These are phyloP conservation scores for Penicillium ochrochloron DNA, from an alignment of 495 filamentous ascomycete genomes.

Conservation along the genomic window DNA sequence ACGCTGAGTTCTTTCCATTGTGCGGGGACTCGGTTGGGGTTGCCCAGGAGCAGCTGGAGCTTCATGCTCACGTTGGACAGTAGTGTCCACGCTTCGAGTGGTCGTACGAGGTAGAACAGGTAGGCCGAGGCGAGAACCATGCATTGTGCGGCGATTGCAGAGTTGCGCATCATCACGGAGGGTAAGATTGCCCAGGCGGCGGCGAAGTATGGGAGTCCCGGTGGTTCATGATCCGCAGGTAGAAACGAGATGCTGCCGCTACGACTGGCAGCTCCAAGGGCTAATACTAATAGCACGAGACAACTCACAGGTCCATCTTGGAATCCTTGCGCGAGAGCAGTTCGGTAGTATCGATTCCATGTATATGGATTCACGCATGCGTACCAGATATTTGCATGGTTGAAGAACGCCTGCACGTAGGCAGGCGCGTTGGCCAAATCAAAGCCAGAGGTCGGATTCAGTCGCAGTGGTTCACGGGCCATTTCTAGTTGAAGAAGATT, in stretches of 20 bases:
- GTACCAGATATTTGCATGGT: constrained; percentile 82
- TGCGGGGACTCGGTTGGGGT: constrained; percentile 67
- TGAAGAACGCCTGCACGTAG: constrained; percentile 78
- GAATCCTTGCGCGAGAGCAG: constrained; percentile 71
- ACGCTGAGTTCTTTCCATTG: constrained; percentile 73
- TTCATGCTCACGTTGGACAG: constrained; percentile 80
- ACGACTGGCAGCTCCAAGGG: constrained; percentile 74
- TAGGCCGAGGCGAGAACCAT: constrained; percentile 80
- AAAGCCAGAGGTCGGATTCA: constrained; percentile 60
- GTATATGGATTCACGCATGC: constrained; percentile 83
- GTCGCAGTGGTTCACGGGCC: constrained; percentile 70
- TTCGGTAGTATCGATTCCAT: constrained; percentile 76
- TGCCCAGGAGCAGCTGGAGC: constrained; percentile 74
- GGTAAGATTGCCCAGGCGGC: constrained; percentile 79
- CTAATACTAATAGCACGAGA: constrained; percentile 76
- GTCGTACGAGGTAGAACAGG: constrained; percentile 79
- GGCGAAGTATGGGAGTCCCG: constrained; percentile 78
- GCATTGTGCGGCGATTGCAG: constrained; percentile 75
- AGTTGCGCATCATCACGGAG: constrained; percentile 77
- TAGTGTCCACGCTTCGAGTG: constrained; percentile 81
- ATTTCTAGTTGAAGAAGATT: constrained; percentile 82
- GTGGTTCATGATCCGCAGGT: constrained; percentile 70
- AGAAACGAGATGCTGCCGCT: constrained; percentile 74
- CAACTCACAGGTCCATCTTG: constrained; percentile 80
- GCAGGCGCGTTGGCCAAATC: constrained; percentile 75